phyloP scores from a whole-genome alignment of 1,284 basidiomycete genomes.

The Trichosporon asahii region DNA sequence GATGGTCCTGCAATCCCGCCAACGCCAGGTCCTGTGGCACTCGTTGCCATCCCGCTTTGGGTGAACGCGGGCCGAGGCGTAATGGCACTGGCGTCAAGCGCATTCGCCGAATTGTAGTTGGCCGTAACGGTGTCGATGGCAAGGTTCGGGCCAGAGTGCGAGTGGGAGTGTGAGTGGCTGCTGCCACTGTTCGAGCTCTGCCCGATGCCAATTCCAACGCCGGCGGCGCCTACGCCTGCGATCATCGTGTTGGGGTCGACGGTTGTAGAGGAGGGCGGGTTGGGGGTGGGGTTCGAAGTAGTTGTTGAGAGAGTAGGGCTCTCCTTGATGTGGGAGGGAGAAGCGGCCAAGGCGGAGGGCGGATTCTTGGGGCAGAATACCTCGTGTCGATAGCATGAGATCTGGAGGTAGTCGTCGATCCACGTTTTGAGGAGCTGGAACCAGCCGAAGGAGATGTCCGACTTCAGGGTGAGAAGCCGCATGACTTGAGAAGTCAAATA shows the following conservation, averaged over 20 bases:
- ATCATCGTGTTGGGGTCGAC: neutral
- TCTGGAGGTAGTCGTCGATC: conserved; percentile 44
- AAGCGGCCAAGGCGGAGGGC: neutral
- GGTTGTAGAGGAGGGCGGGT: neutral
- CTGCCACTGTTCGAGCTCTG: neutral
- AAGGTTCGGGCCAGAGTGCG: conserved; percentile 10
- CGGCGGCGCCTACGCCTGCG: neutral
- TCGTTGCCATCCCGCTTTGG: conserved; percentile 13
- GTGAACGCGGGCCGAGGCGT: conserved; percentile 26
- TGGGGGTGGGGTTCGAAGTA: neutral
- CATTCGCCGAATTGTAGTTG: conserved; percentile 14
- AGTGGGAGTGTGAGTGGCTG: conserved; percentile 2
- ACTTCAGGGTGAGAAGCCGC: conserved; percentile 40
- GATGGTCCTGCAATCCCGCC: conserved; percentile 31
- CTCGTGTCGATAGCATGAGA: conserved; percentile 34
- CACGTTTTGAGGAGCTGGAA: conserved; percentile 49
- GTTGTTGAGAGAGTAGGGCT: neutral
- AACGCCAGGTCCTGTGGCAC: conserved; percentile 17
- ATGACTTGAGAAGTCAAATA: conserved; percentile 44
- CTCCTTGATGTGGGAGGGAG: neutral
- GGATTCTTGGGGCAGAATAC: conserved; percentile 23
- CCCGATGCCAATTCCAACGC: neutral
- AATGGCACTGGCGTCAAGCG: conserved; percentile 22
- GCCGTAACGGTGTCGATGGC: conserved; percentile 25
- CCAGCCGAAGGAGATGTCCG: conserved; percentile 39